Base-by-base conservation (phyloP, 768 basidiomycete genomes). In the Leucocoprinus sp. region DNA sequence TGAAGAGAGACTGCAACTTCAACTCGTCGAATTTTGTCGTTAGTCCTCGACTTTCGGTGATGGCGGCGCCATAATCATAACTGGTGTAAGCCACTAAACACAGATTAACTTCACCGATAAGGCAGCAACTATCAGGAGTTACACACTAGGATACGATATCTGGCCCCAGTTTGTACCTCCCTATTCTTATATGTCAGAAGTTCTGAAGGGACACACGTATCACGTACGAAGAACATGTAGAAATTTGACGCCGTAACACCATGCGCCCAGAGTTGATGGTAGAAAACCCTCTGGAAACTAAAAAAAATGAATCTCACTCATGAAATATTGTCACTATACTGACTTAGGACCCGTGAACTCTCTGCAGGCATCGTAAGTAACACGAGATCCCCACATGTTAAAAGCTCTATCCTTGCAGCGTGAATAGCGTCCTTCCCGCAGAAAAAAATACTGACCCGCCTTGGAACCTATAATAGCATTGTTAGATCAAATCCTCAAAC, bases 181-280 rank as follows among this genome's bases (percentile, higher is more conserved):
- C 37, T 38, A 9, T 22, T 22, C 21, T 8, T 22, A 21, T 22
- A 38, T 23, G 37, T 38, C 7, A 38, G 37, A 38, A 38, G 37
- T 18, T 23, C 8, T 8, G 15, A 21, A 21, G 15, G 6, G 37
- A 21, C 21, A 15, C 11, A 38, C 9, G 37, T 38, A 17, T 18
- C 21, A 22, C 37, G 37, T n/a, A 38, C 37, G 37, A 38, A 38
- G 37, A 38, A 38, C 37, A 38, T 38, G 37, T 38, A 38, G 23
- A 38, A 38, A 21, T 38, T 38, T 9, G 37, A 38, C 6, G 37
- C 37, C 2, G 37, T 38, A 21, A 38, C 37, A 15, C 37, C 37
- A 2, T 38, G 37, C 21, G 37, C 37, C 37, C 37, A 38, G 3
- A 38, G 37, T 11, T 38, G 37, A 21, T 38, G 37, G 14, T 38